A percentile compares a stretch with the other conserved stretches of the same genome.
These are phyloP conservation scores for Ophiobolus disseminans DNA, from an alignment of 2,329 filamentous ascomycete species.

Conservation along the genomic window DNA sequence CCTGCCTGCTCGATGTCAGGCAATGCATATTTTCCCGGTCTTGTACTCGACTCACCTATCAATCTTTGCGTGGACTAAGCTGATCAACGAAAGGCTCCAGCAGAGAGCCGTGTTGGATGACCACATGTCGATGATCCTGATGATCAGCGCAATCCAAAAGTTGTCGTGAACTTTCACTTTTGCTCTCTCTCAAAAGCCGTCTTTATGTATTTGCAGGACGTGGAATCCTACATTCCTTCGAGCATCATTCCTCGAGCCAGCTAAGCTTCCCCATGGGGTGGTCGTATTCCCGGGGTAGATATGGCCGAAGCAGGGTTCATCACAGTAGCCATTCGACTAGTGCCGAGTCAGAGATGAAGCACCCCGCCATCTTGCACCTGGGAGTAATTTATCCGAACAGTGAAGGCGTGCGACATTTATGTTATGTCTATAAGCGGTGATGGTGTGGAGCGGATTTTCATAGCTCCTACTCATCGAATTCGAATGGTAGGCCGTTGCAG, in stretches of 20 bases:
- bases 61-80: constrained; percentile 12
- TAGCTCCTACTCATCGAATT: no score
- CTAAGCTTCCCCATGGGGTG: constrained; percentile 2
- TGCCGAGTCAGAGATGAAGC: background rate
- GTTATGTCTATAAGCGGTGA: no score
- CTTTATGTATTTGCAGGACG: no score
- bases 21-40: no score
- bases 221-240: background rate
- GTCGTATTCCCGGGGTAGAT: constrained; percentile 16
- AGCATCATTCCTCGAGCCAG: background rate
- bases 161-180: background rate
- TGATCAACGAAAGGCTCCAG: constrained; percentile 2
- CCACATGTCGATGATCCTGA: background rate
- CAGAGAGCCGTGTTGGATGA: background rate
- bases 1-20: constrained; percentile 14
- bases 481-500: no score
- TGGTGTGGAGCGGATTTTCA: no score
- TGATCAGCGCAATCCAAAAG: no score
- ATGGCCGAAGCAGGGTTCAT: constrained; percentile 17
- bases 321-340: background rate
- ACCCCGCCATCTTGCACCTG: background rate
- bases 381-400: background rate
- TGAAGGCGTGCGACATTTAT: no score
- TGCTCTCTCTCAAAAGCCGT: background rate
- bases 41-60: constrained; percentile 25